Evolutionary conservation across 2,329 filamentous ascomycete genomes (phyloP).

Genomic region (Trichoderma sp.): DNA sequence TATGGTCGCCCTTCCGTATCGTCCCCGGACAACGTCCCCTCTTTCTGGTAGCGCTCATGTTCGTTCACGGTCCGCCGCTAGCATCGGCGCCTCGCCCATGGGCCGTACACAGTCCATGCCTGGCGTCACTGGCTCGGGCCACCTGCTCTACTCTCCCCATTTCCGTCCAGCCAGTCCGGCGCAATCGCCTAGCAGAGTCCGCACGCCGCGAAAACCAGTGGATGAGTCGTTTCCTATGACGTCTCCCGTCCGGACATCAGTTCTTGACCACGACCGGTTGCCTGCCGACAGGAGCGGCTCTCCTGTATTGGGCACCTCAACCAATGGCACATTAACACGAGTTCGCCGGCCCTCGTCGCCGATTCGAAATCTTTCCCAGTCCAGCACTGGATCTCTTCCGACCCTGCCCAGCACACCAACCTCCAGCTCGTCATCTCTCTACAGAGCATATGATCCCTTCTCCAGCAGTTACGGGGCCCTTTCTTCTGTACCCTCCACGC

Average conservation of each 20-base stretch:
- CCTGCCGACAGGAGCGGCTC: slow-evolving; percentile 51
- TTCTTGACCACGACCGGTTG: slow-evolving; percentile 52
- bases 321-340: slow-evolving; percentile 31
- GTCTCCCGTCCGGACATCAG: slow-evolving; percentile 53
- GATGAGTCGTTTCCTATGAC: slow-evolving; percentile 59
- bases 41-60: slow-evolving; percentile 52
- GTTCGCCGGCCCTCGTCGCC: slow-evolving; percentile 56
- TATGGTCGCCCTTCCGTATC: slow-evolving; percentile 49
- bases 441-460: slow-evolving; percentile 47
- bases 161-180: slow-evolving; percentile 54
- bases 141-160: slow-evolving; percentile 54
- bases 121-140: slow-evolving; percentile 57
- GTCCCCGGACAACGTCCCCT: slow-evolving; percentile 61
- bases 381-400: slow-evolving; percentile 36
- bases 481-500: slow-evolving; percentile 74
- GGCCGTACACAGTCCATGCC: slow-evolving; percentile 63
- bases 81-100: slow-evolving; percentile 52
- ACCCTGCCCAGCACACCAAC: slow-evolving; percentile 44
- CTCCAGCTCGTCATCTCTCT: slow-evolving; percentile 47
- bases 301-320: slow-evolving; percentile 42
- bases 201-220: slow-evolving; percentile 53
- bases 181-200: slow-evolving; percentile 51
- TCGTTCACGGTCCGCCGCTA: slow-evolving; percentile 57
- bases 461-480: slow-evolving; percentile 46
- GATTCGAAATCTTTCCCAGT: slow-evolving; percentile 46